Evolutionary conservation across 495 filamentous ascomycete genomes (phyloP), one percentile per base, ranked within the genome.

Genomic region (Neurospora sublineolata): DNA sequence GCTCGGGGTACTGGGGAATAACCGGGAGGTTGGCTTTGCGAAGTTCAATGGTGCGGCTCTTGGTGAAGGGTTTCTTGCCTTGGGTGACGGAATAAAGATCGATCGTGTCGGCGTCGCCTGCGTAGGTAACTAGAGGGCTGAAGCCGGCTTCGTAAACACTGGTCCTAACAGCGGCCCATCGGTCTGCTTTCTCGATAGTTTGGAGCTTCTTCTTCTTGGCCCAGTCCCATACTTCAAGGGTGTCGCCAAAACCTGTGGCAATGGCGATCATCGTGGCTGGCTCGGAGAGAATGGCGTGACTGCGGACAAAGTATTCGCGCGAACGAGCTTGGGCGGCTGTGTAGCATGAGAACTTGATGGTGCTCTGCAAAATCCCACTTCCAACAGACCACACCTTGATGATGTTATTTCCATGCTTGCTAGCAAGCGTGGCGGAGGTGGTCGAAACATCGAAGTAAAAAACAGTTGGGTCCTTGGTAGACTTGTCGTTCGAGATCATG

Each of bases 1-100:
- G 77, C 64, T 81, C 80, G 41, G 80, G 80, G 67, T 76, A 80
- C 36, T 80, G 78, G 20, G 80, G 80, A 4, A 80, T 30, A 38
- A 81, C 38, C 14, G 80, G 80, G 11, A 81, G 77, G 64, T 69
- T 73, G 42, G 75, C 76, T 12, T 75, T 73, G 72, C 72, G 71
- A 23, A 81, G 76, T 86, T 97, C 64, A 90, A 91, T 78, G 89
- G 92, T 68, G 90, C 94, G 78, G 81, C 86, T 73, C 83, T 94
- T 71, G 79, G 85, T 69, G 86, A 90, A 74, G 88, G 89, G 73
- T 90, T 96, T 82, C 84, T 95, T 73, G 83, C 91, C 11, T 89
- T 94, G 33, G 87, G 91, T 79, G 82, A 91, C 70, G 88, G 86
- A 37, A 82, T 95, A 73, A 85, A 89, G 76, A 84, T 90, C 74